Percentiles rank a stretch among this genome's conserved stretches.
These are phyloP conservation scores for Cordyceps tenuipes DNA, from an alignment of 2,329 filamentous ascomycete species.

Conservation along the genomic window DNA sequence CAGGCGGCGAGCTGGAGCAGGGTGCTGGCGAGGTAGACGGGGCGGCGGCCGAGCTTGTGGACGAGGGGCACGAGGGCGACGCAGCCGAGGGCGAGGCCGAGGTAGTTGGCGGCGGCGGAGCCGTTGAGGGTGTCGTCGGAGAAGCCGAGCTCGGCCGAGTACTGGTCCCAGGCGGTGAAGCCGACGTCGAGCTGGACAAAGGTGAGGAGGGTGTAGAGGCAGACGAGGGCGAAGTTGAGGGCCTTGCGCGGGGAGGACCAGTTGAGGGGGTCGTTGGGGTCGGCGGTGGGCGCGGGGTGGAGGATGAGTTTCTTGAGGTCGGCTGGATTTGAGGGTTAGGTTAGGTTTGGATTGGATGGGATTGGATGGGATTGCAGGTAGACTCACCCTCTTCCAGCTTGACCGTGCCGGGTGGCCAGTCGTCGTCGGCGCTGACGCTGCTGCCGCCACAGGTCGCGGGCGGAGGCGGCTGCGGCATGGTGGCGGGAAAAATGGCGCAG, in stretches of 20 bases:
- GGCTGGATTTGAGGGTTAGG: background rate
- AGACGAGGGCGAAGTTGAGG: constrained; percentile 22
- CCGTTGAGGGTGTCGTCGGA: constrained; percentile 10
- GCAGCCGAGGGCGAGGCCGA: constrained; percentile 17
- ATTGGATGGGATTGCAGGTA: no score
- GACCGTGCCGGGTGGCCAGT: constrained; percentile 5
- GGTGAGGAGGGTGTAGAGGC: constrained; percentile 32
- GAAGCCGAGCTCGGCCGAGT: constrained; percentile 7
- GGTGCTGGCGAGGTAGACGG: constrained; percentile 26
- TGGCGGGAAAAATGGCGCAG: background rate
- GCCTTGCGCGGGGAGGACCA: constrained; percentile 37
- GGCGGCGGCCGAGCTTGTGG: constrained; percentile 19
- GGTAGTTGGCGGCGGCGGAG: constrained; percentile 11
- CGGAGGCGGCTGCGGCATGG: background rate
- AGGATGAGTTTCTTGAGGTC: constrained; percentile 15
- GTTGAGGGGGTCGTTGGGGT: constrained; percentile 52
- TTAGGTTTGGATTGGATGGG: no score
- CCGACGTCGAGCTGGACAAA: constrained; percentile 11
- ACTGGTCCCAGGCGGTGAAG: constrained; percentile 10
- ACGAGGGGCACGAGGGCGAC: constrained; percentile 18
- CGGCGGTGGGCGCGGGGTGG: constrained; percentile 15
- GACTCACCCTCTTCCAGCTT: constrained; percentile 1
- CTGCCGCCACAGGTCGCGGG: background rate
- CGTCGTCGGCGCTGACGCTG: background rate
- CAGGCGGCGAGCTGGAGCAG: constrained; percentile 26